These are phyloP conservation scores for Dioscorea cayenensis DNA, from an alignment of 116 monocot species.

Conservation along the genomic window DNA sequence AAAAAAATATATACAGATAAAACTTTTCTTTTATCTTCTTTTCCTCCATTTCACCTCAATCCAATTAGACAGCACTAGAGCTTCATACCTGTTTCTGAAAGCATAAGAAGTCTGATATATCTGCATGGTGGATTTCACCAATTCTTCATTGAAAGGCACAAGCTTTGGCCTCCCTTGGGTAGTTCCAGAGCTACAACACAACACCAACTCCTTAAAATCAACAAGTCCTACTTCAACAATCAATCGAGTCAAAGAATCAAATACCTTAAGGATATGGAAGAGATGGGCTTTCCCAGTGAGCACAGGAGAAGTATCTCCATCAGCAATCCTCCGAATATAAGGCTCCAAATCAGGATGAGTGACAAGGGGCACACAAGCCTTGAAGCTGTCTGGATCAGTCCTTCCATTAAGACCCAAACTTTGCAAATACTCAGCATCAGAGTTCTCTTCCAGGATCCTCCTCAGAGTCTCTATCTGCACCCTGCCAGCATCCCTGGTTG, in stretches of 20 bases:
- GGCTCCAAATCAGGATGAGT: constrained; percentile 51
- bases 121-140: constrained; percentile 64
- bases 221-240: background rate
- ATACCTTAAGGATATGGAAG: constrained; percentile 58
- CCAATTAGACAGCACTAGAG: background rate
- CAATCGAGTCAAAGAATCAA: background rate
- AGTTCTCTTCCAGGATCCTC: constrained; percentile 46
- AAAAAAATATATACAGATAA: too few relatives aligned
- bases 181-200: constrained; percentile 69
- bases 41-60: too few relatives aligned
- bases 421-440: constrained; percentile 55
- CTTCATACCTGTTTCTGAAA: constrained; percentile 51
- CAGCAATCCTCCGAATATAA: constrained; percentile 42
- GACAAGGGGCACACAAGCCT: constrained; percentile 41
- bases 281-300: constrained; percentile 58
- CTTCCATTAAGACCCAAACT: constrained; percentile 44
- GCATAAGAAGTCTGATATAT: constrained; percentile 62
- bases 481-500: constrained; percentile 37
- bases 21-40: too few relatives aligned
- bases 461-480: constrained; percentile 51
- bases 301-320: constrained; percentile 33
- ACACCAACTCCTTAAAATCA: background rate
- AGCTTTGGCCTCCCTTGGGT: constrained; percentile 82
- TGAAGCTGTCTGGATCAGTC: constrained; percentile 55
- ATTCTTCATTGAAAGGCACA: constrained; percentile 65